Percentiles rank a stretch among this genome's conserved stretches.
Conservation (phyloP, 2,329 filamentous ascomycete genomes). For the Beauveria sp. region DNA sequence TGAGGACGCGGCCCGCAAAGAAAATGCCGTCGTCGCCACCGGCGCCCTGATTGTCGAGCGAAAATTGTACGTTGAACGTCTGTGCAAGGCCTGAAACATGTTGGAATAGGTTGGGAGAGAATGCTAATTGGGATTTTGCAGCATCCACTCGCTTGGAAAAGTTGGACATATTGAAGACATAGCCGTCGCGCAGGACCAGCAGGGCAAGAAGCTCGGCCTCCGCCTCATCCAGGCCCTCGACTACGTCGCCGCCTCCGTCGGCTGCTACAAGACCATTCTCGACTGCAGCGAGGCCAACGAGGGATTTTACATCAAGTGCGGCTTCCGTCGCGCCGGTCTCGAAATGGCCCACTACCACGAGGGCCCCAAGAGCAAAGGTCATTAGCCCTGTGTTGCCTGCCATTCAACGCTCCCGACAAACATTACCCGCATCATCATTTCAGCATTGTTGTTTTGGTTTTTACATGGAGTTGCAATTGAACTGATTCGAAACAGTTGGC, state of each 20-base stretch:
- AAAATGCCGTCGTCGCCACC: slow-evolving; percentile 71
- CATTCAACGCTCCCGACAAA: not conserved
- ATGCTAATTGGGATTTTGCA: slow-evolving; percentile 23
- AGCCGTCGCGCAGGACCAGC: slow-evolving; percentile 87
- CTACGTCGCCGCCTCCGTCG: slow-evolving; percentile 75
- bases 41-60: slow-evolving; percentile 86
- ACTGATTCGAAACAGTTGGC: slow-evolving; percentile 3
- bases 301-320: slow-evolving; percentile 97
- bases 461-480: not conserved
- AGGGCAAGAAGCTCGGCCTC: slow-evolving; percentile 92
- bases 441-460: not conserved
- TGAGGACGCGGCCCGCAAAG: slow-evolving; percentile 54
- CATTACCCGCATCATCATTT: not conserved
- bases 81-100: not conserved
- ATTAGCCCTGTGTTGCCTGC: not conserved
- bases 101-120: slow-evolving; percentile 12
- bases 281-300: slow-evolving; percentile 96
- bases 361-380: slow-evolving; percentile 37
- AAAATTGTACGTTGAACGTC: slow-evolving; percentile 65
- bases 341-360: slow-evolving; percentile 98
- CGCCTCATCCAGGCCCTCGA: slow-evolving; percentile 92
- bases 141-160: slow-evolving; percentile 70
- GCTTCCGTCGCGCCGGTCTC: slow-evolving; percentile 82
- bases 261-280: slow-evolving; percentile 95
- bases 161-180: slow-evolving; percentile 98